Base-by-base conservation (phyloP, 345 rosid genomes). In the Citrus sinensis region DNA sequence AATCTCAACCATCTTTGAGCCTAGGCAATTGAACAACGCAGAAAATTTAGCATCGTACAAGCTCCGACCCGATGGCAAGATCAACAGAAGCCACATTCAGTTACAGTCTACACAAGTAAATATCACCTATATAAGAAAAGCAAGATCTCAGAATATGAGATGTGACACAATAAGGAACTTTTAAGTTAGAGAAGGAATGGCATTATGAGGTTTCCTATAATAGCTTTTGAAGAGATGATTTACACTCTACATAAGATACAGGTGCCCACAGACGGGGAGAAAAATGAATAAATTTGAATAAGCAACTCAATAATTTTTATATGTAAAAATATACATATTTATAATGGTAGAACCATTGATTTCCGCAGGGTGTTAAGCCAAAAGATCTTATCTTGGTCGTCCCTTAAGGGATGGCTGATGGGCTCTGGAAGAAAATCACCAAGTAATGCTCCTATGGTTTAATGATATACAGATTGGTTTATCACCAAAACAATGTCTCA, bases 201-300 rank as follows among this genome's bases (percentile, higher is more conserved):
- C 49, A 30, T 30, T 66, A 35, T 13, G 37, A 9, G 56, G 64
- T 81, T 81, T 70, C 68, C 54, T 24, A 40, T 74, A 69, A 75
- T 60, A 13, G 24, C 39, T 63, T 73, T 71, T 68, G 67, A 10
- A 75, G 58, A 67, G 67, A 73, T 70, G 68, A 81, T 78, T 80
- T 84, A 87, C 84, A 80, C 71, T 72, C 79, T 81, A 76, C 19
- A n/a, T 64, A 75, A 60, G 27, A 51, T 79, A 78, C 80, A 84
- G 54, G 59, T 22, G 75, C 86, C 89, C 76, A 49, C 64, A 14
- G 73, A 42, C 82, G 80, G 85, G 73, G 56, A 64, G 73, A 83
- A 83, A 83, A 89, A 80, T 80, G 78, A 87, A 86, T 74, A 82
- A 89, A 87, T 84, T 80, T 76, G 80, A 81, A 70, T 70, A 55